Evolutionary conservation across 441 rosid genomes (phyloP).

Genomic region (Jatropha podagrica): DNA sequence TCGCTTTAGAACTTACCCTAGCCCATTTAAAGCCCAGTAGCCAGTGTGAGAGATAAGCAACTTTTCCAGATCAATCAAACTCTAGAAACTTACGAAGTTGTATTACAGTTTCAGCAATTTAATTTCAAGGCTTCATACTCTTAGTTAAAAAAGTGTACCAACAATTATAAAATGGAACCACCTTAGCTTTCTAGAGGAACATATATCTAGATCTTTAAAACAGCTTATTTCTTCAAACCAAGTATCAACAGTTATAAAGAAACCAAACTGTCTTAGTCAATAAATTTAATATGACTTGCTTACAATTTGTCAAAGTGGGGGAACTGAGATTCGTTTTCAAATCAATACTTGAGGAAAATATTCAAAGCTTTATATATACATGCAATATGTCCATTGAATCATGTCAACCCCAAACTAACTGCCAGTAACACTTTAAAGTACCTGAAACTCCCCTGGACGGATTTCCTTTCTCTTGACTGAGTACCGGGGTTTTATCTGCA

Average conservation of each 20-base stretch:
- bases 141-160: background rate
- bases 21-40: background rate
- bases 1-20: background rate
- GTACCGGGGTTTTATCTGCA: constrained; percentile 95
- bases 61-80: background rate
- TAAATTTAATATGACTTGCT: background rate
- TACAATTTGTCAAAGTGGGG: background rate
- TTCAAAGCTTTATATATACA: background rate
- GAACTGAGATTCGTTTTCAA: background rate
- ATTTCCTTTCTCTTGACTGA: constrained; percentile 96
- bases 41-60: background rate
- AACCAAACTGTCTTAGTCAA: background rate
- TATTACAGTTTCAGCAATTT: background rate
- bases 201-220: background rate
- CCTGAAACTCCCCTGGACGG: constrained; percentile 95
- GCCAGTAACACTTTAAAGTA: constrained; percentile 26
- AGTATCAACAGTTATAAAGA: background rate
- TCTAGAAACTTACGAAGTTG: background rate
- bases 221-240: background rate
- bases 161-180: background rate
- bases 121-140: constrained; percentile 1
- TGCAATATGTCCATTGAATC: background rate
- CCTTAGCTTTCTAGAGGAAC: background rate
- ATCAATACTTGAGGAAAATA: background rate
- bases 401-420: background rate